Evolutionary conservation across 2,329 filamentous ascomycete genomes (phyloP).

Genomic region (Endocalyx cinctus): DNA sequence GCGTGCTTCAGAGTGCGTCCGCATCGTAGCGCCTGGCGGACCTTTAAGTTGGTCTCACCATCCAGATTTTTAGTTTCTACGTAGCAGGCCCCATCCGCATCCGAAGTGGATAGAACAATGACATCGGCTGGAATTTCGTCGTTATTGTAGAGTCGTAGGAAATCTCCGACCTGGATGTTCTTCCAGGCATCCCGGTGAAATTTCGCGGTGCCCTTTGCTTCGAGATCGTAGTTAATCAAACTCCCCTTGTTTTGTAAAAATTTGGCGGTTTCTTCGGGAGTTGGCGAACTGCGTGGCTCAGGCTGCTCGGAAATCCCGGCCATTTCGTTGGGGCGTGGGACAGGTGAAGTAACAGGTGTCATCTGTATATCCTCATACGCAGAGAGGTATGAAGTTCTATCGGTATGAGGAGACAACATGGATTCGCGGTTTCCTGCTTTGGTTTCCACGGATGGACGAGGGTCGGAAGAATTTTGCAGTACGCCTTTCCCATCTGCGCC

Average conservation of each 20-base stretch:
- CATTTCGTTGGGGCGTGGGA: slow-evolving; percentile 39
- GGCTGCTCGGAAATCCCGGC: slow-evolving; percentile 26
- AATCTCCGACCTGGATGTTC: slow-evolving; percentile 89
- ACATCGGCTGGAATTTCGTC: slow-evolving; percentile 94
- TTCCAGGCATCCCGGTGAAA: slow-evolving; percentile 97
- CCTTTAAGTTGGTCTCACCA: slow-evolving; percentile 95
- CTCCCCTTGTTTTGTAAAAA: slow-evolving; percentile 40
- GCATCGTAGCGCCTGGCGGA: slow-evolving; percentile 84
- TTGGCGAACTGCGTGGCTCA: slow-evolving; percentile 22
- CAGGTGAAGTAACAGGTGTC: slow-evolving; percentile 87
- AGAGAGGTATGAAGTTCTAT: slow-evolving; percentile 46
- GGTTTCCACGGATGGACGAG: slow-evolving; percentile 64
- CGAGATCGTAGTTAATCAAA: slow-evolving; percentile 68
- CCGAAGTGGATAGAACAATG: slow-evolving; percentile 87
- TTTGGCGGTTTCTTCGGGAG: slow-evolving; percentile 31
- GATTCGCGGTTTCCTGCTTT: slow-evolving; percentile 50
- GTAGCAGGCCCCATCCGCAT: slow-evolving; percentile 90
- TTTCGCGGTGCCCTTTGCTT: slow-evolving; percentile 64
- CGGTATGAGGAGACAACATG: slow-evolving; percentile 45
- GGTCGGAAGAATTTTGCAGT: slow-evolving; percentile 48
- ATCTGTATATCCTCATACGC: slow-evolving; percentile 78
- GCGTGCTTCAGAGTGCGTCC: slow-evolving; percentile 81
- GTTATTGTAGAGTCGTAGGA: slow-evolving; percentile 92
- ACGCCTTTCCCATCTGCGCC: slow-evolving; percentile 45
- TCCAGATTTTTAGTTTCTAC: slow-evolving; percentile 98